Evolutionary conservation across 1,139 yeast genomes (phyloP).

Genomic region (Suhomyces maxii): DNA sequence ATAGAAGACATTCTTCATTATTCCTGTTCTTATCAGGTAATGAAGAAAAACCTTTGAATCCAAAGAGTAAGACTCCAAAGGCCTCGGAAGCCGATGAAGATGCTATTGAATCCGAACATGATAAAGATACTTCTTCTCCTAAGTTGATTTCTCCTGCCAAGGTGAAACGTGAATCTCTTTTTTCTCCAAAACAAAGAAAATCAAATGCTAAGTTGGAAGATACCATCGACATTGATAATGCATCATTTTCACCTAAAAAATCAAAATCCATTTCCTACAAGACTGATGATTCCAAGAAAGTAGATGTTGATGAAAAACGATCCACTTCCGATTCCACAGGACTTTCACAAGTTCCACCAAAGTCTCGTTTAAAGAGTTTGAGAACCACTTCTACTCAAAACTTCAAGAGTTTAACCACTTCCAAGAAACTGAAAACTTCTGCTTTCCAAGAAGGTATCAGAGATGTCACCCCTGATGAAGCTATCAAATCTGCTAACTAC

Average conservation of each 20-base stretch:
- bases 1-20: conserved; percentile 47
- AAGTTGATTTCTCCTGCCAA: conserved; percentile 28
- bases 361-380: conserved; percentile 40
- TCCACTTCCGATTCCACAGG: conserved; percentile 32
- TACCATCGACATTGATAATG: conserved; percentile 31
- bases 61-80: conserved; percentile 2
- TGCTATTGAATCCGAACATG: conserved; percentile 7
- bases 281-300: conserved; percentile 15
- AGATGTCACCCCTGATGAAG: conserved; percentile 70
- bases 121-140: conserved; percentile 5
- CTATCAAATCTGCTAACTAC: conserved; percentile 70
- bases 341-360: conserved; percentile 11
- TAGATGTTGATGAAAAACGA: conserved; percentile 30
- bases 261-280: conserved; percentile 27
- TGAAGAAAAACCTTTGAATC: conserved; percentile 12
- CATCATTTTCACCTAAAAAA: conserved; percentile 40
- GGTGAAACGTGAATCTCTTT: conserved; percentile 20
- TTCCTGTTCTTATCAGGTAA: conserved; percentile 43
- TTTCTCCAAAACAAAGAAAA: conserved; percentile 16
- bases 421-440: conserved; percentile 68
- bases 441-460: conserved; percentile 94
- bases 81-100: conserved; percentile 3
- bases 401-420: conserved; percentile 42
- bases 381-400: conserved; percentile 48
- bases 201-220: conserved; percentile 12